These are phyloP conservation scores for Cladosporium sp. DNA, from an alignment of 2,329 filamentous ascomycete genomes.

Conservation along the genomic window DNA sequence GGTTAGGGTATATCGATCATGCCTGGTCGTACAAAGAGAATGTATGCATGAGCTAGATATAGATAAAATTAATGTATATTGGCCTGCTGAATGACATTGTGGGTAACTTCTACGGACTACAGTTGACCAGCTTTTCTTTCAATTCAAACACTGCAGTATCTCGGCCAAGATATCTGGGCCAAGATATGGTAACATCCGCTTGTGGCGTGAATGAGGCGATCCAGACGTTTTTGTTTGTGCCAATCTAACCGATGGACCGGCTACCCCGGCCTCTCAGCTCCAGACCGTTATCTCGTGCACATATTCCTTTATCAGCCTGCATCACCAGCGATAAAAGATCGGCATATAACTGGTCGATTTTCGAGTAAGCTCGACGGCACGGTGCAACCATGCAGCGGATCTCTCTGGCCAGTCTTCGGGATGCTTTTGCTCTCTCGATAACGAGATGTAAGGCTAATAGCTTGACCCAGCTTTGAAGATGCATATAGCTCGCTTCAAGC, in stretches of 20 bases:
- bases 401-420: not conserved
- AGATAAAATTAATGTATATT: not conserved
- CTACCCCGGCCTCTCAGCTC: not conserved
- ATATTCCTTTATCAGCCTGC: slow-evolving; percentile 6
- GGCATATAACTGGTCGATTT: slow-evolving; percentile 1
- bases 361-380: not conserved
- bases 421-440: not conserved
- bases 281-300: slow-evolving; percentile 1
- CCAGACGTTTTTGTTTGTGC: not conserved
- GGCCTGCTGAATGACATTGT: not conserved
- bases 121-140: not conserved
- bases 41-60: not conserved
- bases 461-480: not conserved
- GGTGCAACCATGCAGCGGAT: not conserved
- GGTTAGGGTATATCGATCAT: not conserved
- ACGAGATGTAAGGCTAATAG: not conserved
- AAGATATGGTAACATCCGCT: not conserved
- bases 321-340: not conserved
- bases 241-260: slow-evolving; percentile 4
- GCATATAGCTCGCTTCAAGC: not conserved
- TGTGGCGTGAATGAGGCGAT: not conserved
- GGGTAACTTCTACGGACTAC: not conserved
- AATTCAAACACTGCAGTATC: not conserved
- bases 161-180: too few relatives aligned
- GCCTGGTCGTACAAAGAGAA: not conserved